A percentile compares a stretch with the other conserved stretches of the same genome.
Conservation (phyloP, 2,329 filamentous ascomycete genomes). For the Thermothelomyces thermophilus region DNA sequence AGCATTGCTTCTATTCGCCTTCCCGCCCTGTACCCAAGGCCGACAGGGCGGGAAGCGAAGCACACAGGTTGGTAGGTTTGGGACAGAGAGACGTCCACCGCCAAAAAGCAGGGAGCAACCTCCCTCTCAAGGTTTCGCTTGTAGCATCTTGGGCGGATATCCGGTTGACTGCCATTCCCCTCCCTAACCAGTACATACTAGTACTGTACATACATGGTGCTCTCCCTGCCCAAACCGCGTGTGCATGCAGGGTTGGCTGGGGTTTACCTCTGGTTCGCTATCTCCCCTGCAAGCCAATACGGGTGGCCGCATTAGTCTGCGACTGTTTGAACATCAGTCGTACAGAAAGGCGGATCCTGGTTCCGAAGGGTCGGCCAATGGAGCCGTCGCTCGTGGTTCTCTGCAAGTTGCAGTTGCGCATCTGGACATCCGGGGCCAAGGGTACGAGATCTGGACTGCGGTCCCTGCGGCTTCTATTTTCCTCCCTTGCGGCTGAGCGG, state of each 20-base stretch:
- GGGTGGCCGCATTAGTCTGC: constrained; percentile 26
- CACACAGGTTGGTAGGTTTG: background rate
- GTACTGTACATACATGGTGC: background rate
- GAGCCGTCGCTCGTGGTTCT: background rate
- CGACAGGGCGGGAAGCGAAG: constrained; percentile 5
- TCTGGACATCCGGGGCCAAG: constrained; percentile 1
- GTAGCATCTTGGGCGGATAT: background rate
- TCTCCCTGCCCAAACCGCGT: constrained; percentile 5
- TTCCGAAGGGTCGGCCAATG: constrained; percentile 7
- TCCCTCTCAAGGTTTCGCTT: constrained; percentile 6
- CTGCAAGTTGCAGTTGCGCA: constrained; percentile 10
- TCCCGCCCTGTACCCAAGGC: constrained; percentile 7
- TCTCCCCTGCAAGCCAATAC: constrained; percentile 15
- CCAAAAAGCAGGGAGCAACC: background rate
- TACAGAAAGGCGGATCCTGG: constrained; percentile 14
- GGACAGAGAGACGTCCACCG: background rate
- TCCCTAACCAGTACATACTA: too few species aligned
- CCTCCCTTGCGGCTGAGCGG: constrained; percentile 12
- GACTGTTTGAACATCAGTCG: constrained; percentile 28
- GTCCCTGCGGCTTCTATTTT: constrained; percentile 7
- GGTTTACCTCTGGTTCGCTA: constrained; percentile 11
- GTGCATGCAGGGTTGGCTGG: constrained; percentile 3
- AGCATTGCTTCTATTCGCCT: background rate
- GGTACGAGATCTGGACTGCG: background rate
- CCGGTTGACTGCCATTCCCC: background rate